Conservation (phyloP, 805 yeast genomes). For the Schizosaccharomyces octosporus region DNA sequence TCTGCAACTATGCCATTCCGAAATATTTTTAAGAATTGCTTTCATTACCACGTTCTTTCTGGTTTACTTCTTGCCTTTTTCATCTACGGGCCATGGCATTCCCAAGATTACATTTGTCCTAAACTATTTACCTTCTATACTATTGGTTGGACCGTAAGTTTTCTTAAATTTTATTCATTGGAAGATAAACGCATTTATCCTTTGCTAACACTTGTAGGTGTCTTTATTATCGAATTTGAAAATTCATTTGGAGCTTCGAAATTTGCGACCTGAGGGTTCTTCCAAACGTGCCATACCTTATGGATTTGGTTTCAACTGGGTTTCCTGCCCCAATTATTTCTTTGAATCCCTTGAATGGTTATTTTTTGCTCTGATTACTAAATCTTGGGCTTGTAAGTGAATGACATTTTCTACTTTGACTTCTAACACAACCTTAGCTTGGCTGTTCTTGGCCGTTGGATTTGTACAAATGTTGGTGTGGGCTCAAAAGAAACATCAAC, state of each 20-base stretch:
- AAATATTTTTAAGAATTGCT: slow-evolving; percentile 67
- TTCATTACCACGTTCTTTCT: slow-evolving; percentile 80
- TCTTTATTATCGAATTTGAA: slow-evolving; percentile 51
- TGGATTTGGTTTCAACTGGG: slow-evolving; percentile 60
- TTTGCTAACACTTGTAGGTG: slow-evolving; percentile 8
- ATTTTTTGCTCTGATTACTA: slow-evolving; percentile 41
- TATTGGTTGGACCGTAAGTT: slow-evolving; percentile 10
- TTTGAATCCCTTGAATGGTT: slow-evolving; percentile 68
- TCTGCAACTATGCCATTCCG: slow-evolving; percentile 77
- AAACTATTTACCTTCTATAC: slow-evolving; percentile 6
- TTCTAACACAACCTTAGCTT: slow-evolving; percentile 21
- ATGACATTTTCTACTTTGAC: neutral
- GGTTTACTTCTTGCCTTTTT: slow-evolving; percentile 36
- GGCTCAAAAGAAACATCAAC: slow-evolving; percentile 69
- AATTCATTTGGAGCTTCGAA: slow-evolving; percentile 39
- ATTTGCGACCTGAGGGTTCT: slow-evolving; percentile 14
- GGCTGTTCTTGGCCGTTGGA: slow-evolving; percentile 46
- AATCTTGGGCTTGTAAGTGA: slow-evolving; percentile 17
- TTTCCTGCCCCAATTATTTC: slow-evolving; percentile 85
- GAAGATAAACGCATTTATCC: too few relatives aligned
- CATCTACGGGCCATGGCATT: slow-evolving; percentile 19
- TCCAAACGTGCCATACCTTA: slow-evolving; percentile 40
- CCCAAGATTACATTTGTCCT: slow-evolving; percentile 4
- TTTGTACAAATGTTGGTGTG: slow-evolving; percentile 68
- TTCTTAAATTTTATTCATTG: too few relatives aligned